These are phyloP conservation scores for Stellera chamaejasme DNA, from an alignment of 345 rosid species.

Conservation along the genomic window DNA sequence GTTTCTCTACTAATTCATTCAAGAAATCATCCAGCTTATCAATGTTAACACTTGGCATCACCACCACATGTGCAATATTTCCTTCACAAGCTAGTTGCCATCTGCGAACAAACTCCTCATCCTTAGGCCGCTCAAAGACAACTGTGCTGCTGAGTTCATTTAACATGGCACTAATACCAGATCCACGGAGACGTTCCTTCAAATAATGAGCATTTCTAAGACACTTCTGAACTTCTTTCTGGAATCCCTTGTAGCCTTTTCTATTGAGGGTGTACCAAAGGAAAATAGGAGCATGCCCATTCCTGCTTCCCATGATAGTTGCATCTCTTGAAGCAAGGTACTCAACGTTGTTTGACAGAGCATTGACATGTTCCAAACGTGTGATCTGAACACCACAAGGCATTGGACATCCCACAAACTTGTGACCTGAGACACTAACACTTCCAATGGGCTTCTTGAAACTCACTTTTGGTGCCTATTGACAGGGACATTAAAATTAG, in stretches of 20 bases:
- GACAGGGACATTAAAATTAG: too few species aligned
- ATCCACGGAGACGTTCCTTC: slow-evolving; percentile 43
- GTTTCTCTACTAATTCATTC: slow-evolving; percentile 40
- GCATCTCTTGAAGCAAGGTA: slow-evolving; percentile 90
- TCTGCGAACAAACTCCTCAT: slow-evolving; percentile 71
- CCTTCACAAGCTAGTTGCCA: slow-evolving; percentile 93
- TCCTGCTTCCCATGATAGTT: slow-evolving; percentile 84
- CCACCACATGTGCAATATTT: slow-evolving; percentile 76
- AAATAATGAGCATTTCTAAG: slow-evolving; percentile 77
- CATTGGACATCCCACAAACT: slow-evolving; percentile 92
- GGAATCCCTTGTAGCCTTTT: slow-evolving; percentile 84
- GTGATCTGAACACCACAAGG: slow-evolving; percentile 92
- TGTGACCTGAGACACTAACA: slow-evolving; percentile 89
- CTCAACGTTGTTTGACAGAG: slow-evolving; percentile 68
- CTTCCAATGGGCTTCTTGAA: slow-evolving; percentile 88
- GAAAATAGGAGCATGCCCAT: slow-evolving; percentile 88
- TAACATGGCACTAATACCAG: slow-evolving; percentile 79
- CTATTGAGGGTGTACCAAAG: slow-evolving; percentile 84
- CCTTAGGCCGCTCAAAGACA: slow-evolving; percentile 74
- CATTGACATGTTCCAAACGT: slow-evolving; percentile 67
- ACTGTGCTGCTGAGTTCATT: slow-evolving; percentile 87
- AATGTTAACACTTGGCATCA: slow-evolving; percentile 70
- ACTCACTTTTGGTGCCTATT: slow-evolving; percentile 75
- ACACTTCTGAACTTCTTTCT: slow-evolving; percentile 87
- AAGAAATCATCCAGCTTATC: slow-evolving; percentile 69